Evolutionary conservation across 257 asterid species (phyloP).

Genomic region (Penstemon newberryi): DNA sequence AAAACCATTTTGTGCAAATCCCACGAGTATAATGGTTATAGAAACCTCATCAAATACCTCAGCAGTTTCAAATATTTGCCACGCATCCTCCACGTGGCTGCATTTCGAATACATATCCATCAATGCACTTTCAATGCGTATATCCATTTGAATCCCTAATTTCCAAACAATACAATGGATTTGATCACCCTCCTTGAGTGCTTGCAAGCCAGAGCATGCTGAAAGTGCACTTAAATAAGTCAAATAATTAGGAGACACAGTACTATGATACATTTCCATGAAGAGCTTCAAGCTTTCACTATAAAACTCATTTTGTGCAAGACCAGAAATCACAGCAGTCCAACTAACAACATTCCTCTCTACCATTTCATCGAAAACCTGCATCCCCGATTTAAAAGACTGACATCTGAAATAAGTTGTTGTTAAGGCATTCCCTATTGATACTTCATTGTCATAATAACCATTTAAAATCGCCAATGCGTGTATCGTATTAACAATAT

Average conservation of each 20-base stretch:
- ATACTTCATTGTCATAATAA: conserved; percentile 44
- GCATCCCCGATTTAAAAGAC: conserved; percentile 52
- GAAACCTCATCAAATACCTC: conserved; percentile 68
- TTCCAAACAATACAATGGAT: conserved; percentile 68
- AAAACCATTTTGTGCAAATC: conserved; percentile 73
- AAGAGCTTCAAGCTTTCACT: conserved; percentile 66
- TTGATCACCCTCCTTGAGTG: conserved; percentile 66
- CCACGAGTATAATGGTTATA: conserved; percentile 67
- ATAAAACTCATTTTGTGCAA: conserved; percentile 55
- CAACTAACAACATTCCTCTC: conserved; percentile 80
- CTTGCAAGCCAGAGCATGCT: conserved; percentile 75
- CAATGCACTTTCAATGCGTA: conserved; percentile 67
- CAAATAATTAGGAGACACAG: conserved; percentile 54
- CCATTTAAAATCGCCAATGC: conserved; percentile 63
- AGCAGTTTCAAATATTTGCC: conserved; percentile 74
- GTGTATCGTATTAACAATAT: conserved; percentile 50
- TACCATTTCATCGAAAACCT: conserved; percentile 61
- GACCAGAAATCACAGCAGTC: conserved; percentile 83
- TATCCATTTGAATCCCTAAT: conserved; percentile 67
- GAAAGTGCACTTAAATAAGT: conserved; percentile 67
- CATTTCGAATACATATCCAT: conserved; percentile 93
- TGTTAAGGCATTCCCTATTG: conserved; percentile 70
- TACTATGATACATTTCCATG: conserved; percentile 46
- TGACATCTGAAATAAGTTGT: conserved; percentile 64
- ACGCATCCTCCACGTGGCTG: conserved; percentile 56